phyloP scores from a whole-genome alignment of 2,329 filamentous ascomycete species.

The Fusarium multiceps region DNA sequence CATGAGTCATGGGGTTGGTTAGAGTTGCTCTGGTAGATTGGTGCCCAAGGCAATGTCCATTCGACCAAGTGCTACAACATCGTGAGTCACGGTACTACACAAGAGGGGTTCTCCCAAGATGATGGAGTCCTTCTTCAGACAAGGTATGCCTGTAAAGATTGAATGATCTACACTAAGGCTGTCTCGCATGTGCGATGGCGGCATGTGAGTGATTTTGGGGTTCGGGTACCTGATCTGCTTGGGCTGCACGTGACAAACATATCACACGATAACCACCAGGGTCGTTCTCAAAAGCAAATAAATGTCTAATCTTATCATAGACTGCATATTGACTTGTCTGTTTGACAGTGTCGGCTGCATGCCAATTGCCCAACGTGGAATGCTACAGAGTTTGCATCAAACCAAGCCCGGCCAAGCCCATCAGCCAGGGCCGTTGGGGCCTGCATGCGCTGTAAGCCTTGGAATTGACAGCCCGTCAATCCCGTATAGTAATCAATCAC shows the following conservation, averaged over 20 bases:
- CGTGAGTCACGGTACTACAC: too few species aligned
- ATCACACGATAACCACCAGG: neutral
- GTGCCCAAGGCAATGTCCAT: slow-evolving; percentile 8
- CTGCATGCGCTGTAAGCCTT: neutral
- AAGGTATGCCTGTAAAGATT: neutral
- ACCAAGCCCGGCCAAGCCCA: neutral
- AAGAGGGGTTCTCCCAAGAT: too few species aligned
- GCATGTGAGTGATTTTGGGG: slow-evolving; percentile 3
- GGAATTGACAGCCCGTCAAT: neutral
- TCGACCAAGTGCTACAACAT: neutral
- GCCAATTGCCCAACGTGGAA: neutral
- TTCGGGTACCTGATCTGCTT: slow-evolving; percentile 5
- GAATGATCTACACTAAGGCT: slow-evolving; percentile 2
- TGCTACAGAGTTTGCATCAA: neutral
- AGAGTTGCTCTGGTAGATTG: slow-evolving; percentile 16
- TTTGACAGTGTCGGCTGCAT: neutral
- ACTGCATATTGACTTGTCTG: neutral
- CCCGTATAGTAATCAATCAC: neutral
- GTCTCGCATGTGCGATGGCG: neutral
- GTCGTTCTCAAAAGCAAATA: neutral
- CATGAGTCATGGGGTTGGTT: slow-evolving; percentile 19
- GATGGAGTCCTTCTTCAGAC: neutral
- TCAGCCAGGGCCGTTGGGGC: neutral
- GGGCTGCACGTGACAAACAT: neutral
- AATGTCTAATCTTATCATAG: neutral